Evolutionary conservation across 331 rosid genomes (phyloP), one percentile per base, ranked within the genome.

Genomic region (Acacia concinna): DNA sequence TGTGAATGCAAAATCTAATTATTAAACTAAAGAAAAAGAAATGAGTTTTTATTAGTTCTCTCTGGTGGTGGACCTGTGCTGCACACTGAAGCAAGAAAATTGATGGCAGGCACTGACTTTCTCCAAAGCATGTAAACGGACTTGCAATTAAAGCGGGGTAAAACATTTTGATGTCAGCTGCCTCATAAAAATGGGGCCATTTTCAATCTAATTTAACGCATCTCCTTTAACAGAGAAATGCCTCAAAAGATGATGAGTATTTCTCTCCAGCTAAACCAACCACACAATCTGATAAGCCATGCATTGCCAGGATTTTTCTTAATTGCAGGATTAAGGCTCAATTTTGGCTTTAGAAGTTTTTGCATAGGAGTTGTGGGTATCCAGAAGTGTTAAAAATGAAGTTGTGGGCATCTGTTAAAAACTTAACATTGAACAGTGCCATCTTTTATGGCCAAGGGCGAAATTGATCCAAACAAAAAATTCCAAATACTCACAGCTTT

Each of bases 1-100:
- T 96, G 89, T 28, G 72, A 68, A 23, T 49, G 71, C 59, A 81
- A 77, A 74, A 67, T 23, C 77, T n/a, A 75, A 46, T 49, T 43
- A 31, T 66, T 46, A 76, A 77, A 37, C 67, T 75, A 31, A 44
- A 30, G 31, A 30, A 73, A 25, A 60, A 78, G 51, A 73, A 34
- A 73, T 41, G 18, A 11, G 74, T 59, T 44, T 44, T 18, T 40
- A 6, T 9, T 49, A 38, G 23, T 51, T 57, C 30, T 17, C 56
- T 65, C 47, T 17, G 41, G 40, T 38, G 47, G 37, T 21, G 68
- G n/a, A 43, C 21, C 67, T 28, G 35, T 28, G 6, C 37, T 51
- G 59, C 9, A 51, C 3, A 60, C 37, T 60, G 38, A 28, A 30
- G 67, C 18, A 12, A 30, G 52, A 38, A 75, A 75, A 68, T 49